Evolutionary conservation across 305 asterid species (phyloP).

Genomic region (Caryopteris hybrid): DNA sequence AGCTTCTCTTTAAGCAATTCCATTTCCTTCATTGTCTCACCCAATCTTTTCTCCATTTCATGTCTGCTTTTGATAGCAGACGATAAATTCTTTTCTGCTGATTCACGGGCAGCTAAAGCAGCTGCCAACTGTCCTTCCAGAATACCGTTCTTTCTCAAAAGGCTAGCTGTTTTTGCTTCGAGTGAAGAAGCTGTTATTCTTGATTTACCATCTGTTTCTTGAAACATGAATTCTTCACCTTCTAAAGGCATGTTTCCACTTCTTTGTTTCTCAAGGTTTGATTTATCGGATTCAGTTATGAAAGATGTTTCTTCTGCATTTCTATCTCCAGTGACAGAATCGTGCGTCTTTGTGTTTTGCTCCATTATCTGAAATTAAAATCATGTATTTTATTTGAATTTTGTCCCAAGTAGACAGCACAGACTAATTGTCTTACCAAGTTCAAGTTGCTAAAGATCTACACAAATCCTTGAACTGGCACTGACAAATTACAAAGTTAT

Average conservation of each 20-base stretch:
- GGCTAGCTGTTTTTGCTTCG: slow-evolving; percentile 64
- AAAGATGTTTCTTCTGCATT: slow-evolving; percentile 42
- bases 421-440: not conserved
- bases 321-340: slow-evolving; percentile 37
- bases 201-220: slow-evolving; percentile 57
- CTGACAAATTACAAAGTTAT: not conserved
- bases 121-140: slow-evolving; percentile 79
- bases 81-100: slow-evolving; percentile 63
- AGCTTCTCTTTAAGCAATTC: slow-evolving; percentile 89
- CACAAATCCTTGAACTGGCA: not conserved
- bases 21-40: slow-evolving; percentile 64
- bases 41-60: slow-evolving; percentile 67
- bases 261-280: slow-evolving; percentile 43
- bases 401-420: not conserved
- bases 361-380: slow-evolving; percentile 45
- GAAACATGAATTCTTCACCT: slow-evolving; percentile 42
- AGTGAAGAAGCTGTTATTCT: slow-evolving; percentile 45
- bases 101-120: slow-evolving; percentile 63
- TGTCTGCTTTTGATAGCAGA: slow-evolving; percentile 60
- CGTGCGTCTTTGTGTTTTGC: slow-evolving; percentile 36
- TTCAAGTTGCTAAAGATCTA: not conserved
- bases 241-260: slow-evolving; percentile 48
- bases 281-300: slow-evolving; percentile 42
- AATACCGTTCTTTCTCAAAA: slow-evolving; percentile 54
- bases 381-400: not conserved